A percentile compares a stretch with the other conserved stretches of the same genome.
Conservation (phyloP, 2,329 filamentous ascomycete genomes). For the Hortaea werneckii region DNA sequence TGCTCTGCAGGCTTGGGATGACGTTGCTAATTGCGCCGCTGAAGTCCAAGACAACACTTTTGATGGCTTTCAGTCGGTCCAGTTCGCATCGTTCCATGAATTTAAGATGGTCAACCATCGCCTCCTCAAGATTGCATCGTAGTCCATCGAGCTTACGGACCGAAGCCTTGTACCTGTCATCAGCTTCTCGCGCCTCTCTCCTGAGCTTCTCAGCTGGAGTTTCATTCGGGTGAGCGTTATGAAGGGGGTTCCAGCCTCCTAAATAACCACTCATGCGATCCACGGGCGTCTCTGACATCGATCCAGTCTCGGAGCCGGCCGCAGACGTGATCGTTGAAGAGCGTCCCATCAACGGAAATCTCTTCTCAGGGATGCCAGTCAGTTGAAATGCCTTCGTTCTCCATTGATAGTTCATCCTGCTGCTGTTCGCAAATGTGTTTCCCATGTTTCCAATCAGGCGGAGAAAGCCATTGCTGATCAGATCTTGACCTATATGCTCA, state of each 20-base stretch:
- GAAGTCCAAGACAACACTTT: slow-evolving; percentile 95
- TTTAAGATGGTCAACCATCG: slow-evolving; percentile 81
- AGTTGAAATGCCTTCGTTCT: slow-evolving; percentile 81
- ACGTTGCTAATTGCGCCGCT: slow-evolving; percentile 96
- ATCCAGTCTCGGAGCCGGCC: slow-evolving; percentile 15
- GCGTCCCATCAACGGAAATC: slow-evolving; percentile 53
- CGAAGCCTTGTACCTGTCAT: slow-evolving; percentile 83
- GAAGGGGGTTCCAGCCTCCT: slow-evolving; percentile 84
- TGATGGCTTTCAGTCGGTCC: slow-evolving; percentile 93
- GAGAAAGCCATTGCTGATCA: slow-evolving; percentile 76
- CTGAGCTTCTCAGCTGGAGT: slow-evolving; percentile 77
- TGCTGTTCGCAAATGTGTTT: slow-evolving; percentile 93
- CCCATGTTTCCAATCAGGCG: slow-evolving; percentile 89
- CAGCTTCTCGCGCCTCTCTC: slow-evolving; percentile 78
- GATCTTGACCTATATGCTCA: slow-evolving; percentile 88
- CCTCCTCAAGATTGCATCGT: slow-evolving; percentile 89
- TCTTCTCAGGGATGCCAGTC: slow-evolving; percentile 82
- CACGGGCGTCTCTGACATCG: slow-evolving; percentile 59
- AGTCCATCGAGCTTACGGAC: slow-evolving; percentile 82
- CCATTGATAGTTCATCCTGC: slow-evolving; percentile 97
- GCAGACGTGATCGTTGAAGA: slow-evolving; percentile 60
- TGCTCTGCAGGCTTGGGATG: slow-evolving; percentile 88
- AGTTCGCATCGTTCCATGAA: slow-evolving; percentile 97
- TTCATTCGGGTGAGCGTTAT: slow-evolving; percentile 85
- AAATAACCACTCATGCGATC: slow-evolving; percentile 70